Evolutionary conservation across 2,329 filamentous ascomycete genomes (phyloP).

Genomic region (Cordyceps cateniannulata): DNA sequence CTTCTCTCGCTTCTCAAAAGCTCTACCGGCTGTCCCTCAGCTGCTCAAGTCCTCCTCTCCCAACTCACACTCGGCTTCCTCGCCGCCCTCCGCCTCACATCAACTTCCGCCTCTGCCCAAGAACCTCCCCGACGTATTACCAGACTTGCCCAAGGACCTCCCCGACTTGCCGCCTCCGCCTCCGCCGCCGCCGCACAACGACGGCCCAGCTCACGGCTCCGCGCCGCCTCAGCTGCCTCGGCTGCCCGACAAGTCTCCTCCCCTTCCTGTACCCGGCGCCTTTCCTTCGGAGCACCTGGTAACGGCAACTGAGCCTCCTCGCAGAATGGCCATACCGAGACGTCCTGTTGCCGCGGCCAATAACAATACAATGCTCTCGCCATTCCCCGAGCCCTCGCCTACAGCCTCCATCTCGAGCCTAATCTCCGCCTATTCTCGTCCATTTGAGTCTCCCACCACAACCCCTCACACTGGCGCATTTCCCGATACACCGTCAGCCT

Average conservation of each 20-base stretch:
- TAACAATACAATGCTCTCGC: conserved; percentile 16
- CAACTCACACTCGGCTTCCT: not conserved
- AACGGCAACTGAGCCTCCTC: not conserved
- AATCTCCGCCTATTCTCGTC: conserved; percentile 47
- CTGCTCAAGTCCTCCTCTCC: not conserved
- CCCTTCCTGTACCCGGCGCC: conserved; percentile 14
- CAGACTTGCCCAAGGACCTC: conserved; percentile 17
- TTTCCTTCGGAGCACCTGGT: conserved; percentile 13
- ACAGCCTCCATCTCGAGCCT: conserved; percentile 47
- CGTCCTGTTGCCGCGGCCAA: conserved; percentile 19
- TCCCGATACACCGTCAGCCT: conserved; percentile 25
- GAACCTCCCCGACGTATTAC: conserved; percentile 17
- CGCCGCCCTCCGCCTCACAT: conserved; percentile 6
- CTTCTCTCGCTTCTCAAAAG: conserved; percentile 53
- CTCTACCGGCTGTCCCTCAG: conserved; percentile 43
- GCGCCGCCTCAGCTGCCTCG: conserved; percentile 12
- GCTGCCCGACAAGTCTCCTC: conserved; percentile 12
- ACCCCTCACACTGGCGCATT: conserved; percentile 34
- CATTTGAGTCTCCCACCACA: conserved; percentile 36
- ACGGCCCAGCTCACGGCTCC: conserved; percentile 17
- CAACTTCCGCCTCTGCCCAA: conserved; percentile 17
- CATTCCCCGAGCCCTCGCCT: conserved; percentile 30
- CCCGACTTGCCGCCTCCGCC: conserved; percentile 19
- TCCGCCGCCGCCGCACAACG: conserved; percentile 21
- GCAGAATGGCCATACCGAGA: conserved; percentile 16